Evolutionary conservation across 345 rosid genomes (phyloP).

Genomic region (Linum lewisii): DNA sequence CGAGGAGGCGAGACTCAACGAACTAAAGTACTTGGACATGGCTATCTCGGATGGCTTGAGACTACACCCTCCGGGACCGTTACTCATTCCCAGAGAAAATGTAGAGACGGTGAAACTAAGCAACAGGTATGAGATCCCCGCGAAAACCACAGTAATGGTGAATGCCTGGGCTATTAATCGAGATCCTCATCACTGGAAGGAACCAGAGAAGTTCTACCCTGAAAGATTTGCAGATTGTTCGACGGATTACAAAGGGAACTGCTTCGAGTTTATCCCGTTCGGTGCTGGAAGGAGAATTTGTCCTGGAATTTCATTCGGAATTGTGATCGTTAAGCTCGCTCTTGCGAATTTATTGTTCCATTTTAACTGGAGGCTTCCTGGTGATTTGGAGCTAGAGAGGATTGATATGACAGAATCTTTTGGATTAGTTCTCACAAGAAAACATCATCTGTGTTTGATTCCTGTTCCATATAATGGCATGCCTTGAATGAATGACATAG

Average conservation of each 20-base stretch:
- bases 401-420: not conserved
- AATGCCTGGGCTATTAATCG: slow-evolving; percentile 13
- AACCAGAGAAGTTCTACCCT: slow-evolving; percentile 12
- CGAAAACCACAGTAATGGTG: slow-evolving; percentile 7
- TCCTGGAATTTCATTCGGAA: not conserved
- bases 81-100: not conserved
- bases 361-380: not conserved
- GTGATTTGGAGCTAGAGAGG: not conserved
- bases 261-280: not conserved
- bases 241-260: not conserved
- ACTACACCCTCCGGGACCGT: not conserved
- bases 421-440: not conserved
- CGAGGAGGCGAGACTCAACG: too few species aligned
- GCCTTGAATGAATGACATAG: too few species aligned
- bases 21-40: not conserved
- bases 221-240: slow-evolving; percentile 13
- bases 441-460: not conserved
- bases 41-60: not conserved
- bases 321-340: not conserved
- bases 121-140: not conserved
- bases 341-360: not conserved
- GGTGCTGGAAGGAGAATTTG: not conserved
- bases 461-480: not conserved
- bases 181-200: slow-evolving; percentile 13
- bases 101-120: not conserved